Evolutionary conservation across 768 basidiomycete species (phyloP), one percentile per base, ranked within the genome.

Genomic region (Phanerodontia chrysosporium): DNA sequence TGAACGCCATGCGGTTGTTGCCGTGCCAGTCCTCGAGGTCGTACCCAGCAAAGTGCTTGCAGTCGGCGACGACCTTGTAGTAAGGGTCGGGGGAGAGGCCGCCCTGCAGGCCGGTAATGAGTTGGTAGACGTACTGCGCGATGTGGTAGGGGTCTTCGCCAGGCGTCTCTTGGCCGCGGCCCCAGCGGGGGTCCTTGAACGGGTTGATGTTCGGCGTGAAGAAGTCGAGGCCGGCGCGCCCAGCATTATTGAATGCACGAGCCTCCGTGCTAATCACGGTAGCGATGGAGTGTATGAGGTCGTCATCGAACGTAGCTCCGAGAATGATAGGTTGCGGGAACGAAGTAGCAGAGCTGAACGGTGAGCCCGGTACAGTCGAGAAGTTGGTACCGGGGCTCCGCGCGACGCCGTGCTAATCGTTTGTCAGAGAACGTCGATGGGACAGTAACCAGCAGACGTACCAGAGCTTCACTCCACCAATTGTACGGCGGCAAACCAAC

Each of bases 151-250:
- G 78, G 51, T 85, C 84, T 68, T 85, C 83, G 55, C 83, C 83
- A 6, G 82, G 83, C 0, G 83, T 84, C 69, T 84, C 84, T 62
- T 83, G 83, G 0, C 83, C 83, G 46, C 83, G 74, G 6, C 83
- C 83, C 83, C 84, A 84, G 13, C 83, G 81, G 45, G 84, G 83
- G 60, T 85, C 84, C 58, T 78, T 83, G 75, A 84, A 84, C 0
- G 83, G 68, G 59, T 70, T 71, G 39, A 73, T 70, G 60, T 84
- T 84, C 5, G 83, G 83, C 0, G 83, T 83, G 66, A 78, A 84
- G 66, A 75, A 83, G 66, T 83, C 80, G 30, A 83, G 67, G 0
- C 83, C 83, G 2, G 82, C 80, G 12, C 76, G 75, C 12, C 76
- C 78, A 28, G 67, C 72, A 53, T 84, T 85, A 68, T 80, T 82